Base-by-base conservation (phyloP, 2,329 filamentous ascomycete genomes). In the Ploettnerulaceae sp. region DNA sequence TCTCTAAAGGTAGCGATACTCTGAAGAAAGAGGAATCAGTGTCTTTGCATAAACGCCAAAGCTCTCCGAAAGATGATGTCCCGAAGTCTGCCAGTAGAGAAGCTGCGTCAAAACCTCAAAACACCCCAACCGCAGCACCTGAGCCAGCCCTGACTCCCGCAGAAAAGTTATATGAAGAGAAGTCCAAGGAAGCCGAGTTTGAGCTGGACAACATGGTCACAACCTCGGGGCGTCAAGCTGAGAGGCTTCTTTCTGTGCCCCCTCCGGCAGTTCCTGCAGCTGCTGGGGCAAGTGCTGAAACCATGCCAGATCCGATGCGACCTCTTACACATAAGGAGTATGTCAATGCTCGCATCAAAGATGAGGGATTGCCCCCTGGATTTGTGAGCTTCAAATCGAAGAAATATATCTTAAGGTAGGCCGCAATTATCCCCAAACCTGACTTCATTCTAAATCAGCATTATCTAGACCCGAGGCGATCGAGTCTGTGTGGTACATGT, bases 401-500 rank as follows among this genome's bases (percentile, higher is more conserved):
- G 39, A 67, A 69, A n/a, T 84, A 84, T 54, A 79, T 83, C 51
- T 71, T 84, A 25, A 71, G 80, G 80, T 82, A 71, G 63, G 72
- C 36, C 7, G 15, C 6, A n/a, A 28, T 14, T 17, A 9, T 60
- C 5, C 5, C 4, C n/a, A 3, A 15, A 18, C 17, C 12, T 15
- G 8, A 7, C 14, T 33, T 7, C 8, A 18, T 15, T 33, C n/a
- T n/a, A n/a, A 33, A 33, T 15, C 31, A 3, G 4, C 17, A 3
- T 18, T 33, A 15, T 11, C 11, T 25, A 59, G 57, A 47, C 57
- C 59, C 15, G 89, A 95, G 70, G 87, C 86, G 1, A 89, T 95
- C 57, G 89, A 95, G 61, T 89, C 84, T 0, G 81, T 94, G 11
- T 94, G 89, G 76, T 86, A 90, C 68, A 83, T 94, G 72, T 93